Conservation (phyloP, 2,329 filamentous ascomycete species). For the Blastomyces parvus region DNA sequence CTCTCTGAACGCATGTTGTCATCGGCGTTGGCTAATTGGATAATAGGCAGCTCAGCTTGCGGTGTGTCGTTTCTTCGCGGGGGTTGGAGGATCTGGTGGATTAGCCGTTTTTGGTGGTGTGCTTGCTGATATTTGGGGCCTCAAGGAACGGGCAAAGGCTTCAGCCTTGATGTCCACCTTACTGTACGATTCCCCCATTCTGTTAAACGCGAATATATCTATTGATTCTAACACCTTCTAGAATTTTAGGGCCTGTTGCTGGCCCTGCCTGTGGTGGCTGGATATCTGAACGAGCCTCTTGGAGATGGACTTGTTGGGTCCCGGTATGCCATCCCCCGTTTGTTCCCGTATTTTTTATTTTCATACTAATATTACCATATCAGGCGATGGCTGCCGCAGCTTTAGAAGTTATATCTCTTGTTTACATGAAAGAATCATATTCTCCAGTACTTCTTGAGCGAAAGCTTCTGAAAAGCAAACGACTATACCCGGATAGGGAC, state of each 20-base stretch:
- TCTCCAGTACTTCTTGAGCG: slow-evolving; percentile 4
- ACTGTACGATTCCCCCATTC: background rate
- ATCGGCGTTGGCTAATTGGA: background rate
- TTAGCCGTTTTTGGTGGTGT: slow-evolving; percentile 8
- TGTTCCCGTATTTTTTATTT: background rate
- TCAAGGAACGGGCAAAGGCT: slow-evolving; percentile 4
- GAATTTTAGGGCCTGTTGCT: slow-evolving; percentile 5
- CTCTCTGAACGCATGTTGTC: background rate
- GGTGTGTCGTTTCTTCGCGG: slow-evolving; percentile 6
- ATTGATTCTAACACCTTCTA: background rate
- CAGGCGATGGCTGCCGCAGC: slow-evolving; percentile 3
- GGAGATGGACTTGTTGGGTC: slow-evolving; percentile 10
- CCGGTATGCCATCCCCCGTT: background rate
- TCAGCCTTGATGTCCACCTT: slow-evolving; percentile 2
- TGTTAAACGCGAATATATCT: background rate
- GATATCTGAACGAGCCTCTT: slow-evolving; percentile 8
- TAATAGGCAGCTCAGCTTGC: slow-evolving; percentile 6
- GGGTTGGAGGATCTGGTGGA: slow-evolving; percentile 6
- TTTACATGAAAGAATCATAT: slow-evolving; percentile 7
- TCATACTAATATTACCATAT: background rate
- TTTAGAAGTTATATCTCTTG: background rate
- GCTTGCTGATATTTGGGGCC: slow-evolving; percentile 8
- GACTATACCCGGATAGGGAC: background rate
- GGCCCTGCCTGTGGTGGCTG: slow-evolving; percentile 9
- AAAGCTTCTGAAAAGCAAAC: slow-evolving; percentile 1